Conservation (phyloP, 345 rosid species). For the Combretum micranthum region DNA sequence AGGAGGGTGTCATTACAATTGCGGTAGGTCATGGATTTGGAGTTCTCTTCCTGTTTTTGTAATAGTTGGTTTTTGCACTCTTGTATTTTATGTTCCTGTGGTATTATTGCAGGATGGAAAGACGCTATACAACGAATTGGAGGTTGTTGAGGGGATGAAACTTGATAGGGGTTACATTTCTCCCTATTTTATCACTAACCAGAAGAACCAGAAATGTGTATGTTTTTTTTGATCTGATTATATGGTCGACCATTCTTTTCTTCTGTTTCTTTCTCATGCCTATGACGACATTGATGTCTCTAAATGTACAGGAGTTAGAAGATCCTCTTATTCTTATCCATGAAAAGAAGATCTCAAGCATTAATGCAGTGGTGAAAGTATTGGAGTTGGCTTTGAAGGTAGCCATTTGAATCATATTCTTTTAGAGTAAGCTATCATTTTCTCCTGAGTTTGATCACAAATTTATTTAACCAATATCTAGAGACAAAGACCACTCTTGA, state of each 20-base stretch:
- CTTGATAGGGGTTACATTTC: constrained; percentile 96
- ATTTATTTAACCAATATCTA: constrained; percentile 19
- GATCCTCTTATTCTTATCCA: constrained; percentile 94
- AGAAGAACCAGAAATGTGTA: constrained; percentile 94
- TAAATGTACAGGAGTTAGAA: constrained; percentile 68
- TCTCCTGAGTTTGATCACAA: neutral
- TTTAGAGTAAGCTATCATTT: neutral
- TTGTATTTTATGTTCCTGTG: neutral
- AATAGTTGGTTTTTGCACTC: neutral
- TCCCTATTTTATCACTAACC: constrained; percentile 86
- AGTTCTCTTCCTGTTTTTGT: no score
- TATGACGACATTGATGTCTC: neutral
- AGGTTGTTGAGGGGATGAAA: constrained; percentile 99
- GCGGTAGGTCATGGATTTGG: constrained; percentile 39
- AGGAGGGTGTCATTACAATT: constrained; percentile 97
- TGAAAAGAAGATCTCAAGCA: constrained; percentile 86
- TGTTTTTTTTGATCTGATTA: constrained; percentile 14
- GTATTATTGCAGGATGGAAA: constrained; percentile 69
- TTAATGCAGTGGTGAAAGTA: constrained; percentile 77
- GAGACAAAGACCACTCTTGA: constrained; percentile 83
- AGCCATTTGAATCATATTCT: constrained; percentile 3
- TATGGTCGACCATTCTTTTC: neutral
- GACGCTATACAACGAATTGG: constrained; percentile 82
- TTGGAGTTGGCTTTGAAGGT: constrained; percentile 93
- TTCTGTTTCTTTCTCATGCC: neutral